Base-by-base conservation (phyloP, 139 green algal genomes). In the Micractinium sp. region DNA sequence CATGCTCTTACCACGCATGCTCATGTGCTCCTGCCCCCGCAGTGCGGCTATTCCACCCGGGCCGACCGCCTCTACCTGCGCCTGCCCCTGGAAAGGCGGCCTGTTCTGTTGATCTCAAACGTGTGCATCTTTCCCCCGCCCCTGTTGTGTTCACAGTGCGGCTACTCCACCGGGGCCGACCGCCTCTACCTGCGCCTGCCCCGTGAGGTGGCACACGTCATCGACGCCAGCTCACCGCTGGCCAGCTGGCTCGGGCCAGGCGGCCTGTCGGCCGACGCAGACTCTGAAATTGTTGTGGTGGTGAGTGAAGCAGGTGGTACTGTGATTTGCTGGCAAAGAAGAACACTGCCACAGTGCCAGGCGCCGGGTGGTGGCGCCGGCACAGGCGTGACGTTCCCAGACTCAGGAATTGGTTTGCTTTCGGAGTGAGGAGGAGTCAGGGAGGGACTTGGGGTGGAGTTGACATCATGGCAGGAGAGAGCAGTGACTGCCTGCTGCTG, bases 121-220 rank as follows among this genome's bases (percentile, higher is more conserved):
- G 7, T 73, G 16, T 73, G 67, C 20, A 9, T 7, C 67, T 75
- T 56, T 22, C 36, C 5, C 13, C 38, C 5, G 63, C 36, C 35
- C 38, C 77, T 25, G 41, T 53, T 67, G 19, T 27, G 35, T 41
- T 22, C 60, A 79, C 61, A 90, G 73, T 79, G 81, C 9, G 88
- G 88, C 25, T 89, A 86, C 39, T 73, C 66, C 22, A 41, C 41
- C 0, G 92, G 92, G 16, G 38, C 15, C 7, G 90, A 94, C 84
- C 29, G 85, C 4, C 77, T 93, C 67, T 69, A 90, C 66, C 89
- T 96, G 88, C 90, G 95, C 66, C 96, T 96, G 90, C 95, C 95
- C 0, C 78, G 93, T 19, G 92, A 92, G 1, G 74, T 94, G 5
- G 82, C 85, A 16, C 95, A 97, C 88, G 90, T 93, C 86, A 94